Base-by-base conservation (phyloP, 2,329 filamentous ascomycete genomes). In the Xylaria sp. region DNA sequence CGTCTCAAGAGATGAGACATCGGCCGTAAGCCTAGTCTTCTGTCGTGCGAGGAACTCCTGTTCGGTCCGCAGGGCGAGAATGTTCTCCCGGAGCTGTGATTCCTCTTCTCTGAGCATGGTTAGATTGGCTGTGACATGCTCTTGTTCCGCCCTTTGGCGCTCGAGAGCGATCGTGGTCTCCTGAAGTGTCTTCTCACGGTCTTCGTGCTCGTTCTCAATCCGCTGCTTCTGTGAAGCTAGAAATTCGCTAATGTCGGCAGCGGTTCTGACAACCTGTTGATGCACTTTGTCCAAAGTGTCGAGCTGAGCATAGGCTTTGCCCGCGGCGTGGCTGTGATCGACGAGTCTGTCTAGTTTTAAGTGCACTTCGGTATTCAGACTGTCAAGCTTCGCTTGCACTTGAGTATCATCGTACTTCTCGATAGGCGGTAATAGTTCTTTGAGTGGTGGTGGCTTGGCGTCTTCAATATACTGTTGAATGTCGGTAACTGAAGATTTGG, bases 1-100 rank as follows among this genome's bases (percentile, higher is more conserved):
- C 8, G 92, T 98, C 74, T 98, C 92, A 1, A 99, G 85, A 8
- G 92, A 91, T 4, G 93, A 93, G 0, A 99, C 89, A 68, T 99
- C 93, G 23, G 92, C 92, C 9, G 87, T 87, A 27, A 97, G 82
- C 58, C 89, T 87, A 46, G 88, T 87, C 80, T 93, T 97, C 71
- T 96, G 91, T 59, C 88, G 85, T 11, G 84, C 82, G 57, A 98
- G 81, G 52, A 87, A 86, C 62, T 97, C 92, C 62, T 91, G 87
- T 72, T 95, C 91, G 0, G 80, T 81, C 53, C 85, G 83, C 25
- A 93, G 78, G 8, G 79, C 76, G 19, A 84, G 78, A 21, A 92
- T 82, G 23, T 82, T 83, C 46, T 83, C 79, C 29, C 80, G 81
- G 21, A 87, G 75, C 41, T 81, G 78, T 19, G 79, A 74, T 62